Percentiles rank a stretch among this genome's conserved stretches.
These are phyloP conservation scores for Pulchroboletus neoregius DNA, from an alignment of 1,284 basidiomycete species.

Conservation along the genomic window DNA sequence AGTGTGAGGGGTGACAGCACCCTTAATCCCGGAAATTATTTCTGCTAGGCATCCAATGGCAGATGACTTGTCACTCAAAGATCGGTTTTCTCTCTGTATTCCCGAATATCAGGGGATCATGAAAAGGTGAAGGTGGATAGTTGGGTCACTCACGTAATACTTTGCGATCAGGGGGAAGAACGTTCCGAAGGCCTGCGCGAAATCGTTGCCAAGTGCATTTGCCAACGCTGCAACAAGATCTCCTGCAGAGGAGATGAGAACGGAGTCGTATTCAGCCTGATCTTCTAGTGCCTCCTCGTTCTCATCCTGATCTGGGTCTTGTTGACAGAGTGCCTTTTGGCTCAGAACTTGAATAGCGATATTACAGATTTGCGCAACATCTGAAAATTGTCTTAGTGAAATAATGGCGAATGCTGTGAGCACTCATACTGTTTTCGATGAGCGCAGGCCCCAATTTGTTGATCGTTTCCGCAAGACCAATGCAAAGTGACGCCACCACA, in stretches of 20 bases:
- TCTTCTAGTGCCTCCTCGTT: conserved; percentile 76
- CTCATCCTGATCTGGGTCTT: conserved; percentile 94
- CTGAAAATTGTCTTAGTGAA: conserved; percentile 38
- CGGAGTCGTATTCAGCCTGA: conserved; percentile 95
- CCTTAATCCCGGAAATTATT: conserved; percentile 92
- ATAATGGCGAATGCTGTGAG: neutral
- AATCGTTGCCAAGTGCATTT: conserved; percentile 80
- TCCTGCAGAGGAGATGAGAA: conserved; percentile 90
- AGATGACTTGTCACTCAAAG: conserved; percentile 88
- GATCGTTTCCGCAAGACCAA: conserved; percentile 86
- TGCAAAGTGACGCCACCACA: conserved; percentile 83
- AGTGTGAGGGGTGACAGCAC: conserved; percentile 83
- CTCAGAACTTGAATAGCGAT: conserved; percentile 84
- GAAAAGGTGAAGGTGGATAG: neutral
- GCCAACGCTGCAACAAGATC: conserved; percentile 94
- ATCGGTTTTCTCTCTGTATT: conserved; percentile 74
- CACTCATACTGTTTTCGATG: conserved; percentile 61
- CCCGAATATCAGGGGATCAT: conserved; percentile 12
- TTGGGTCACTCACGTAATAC: conserved; percentile 73
- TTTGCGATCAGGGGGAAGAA: conserved; percentile 91
- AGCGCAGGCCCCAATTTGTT: conserved; percentile 88
- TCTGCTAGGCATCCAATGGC: conserved; percentile 94
- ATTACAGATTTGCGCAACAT: conserved; percentile 75
- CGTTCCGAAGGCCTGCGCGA: conserved; percentile 76
- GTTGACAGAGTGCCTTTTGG: conserved; percentile 92